Base-by-base conservation (phyloP, 768 basidiomycete genomes). In the Kwoniella sp. region DNA sequence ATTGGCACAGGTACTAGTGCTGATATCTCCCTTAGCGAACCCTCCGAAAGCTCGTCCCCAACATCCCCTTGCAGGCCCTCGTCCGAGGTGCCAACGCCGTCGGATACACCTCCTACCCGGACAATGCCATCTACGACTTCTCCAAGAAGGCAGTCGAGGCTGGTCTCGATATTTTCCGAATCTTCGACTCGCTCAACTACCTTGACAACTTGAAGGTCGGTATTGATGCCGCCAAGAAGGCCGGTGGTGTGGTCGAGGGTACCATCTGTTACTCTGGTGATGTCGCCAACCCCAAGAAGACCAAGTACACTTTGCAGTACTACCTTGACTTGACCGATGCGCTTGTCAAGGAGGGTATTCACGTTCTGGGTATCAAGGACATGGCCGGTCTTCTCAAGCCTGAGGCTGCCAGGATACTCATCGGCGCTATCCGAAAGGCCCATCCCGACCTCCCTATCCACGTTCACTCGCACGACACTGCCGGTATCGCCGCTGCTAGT, bases 131-230 rank as follows among this genome's bases (percentile, higher is more conserved):
- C 75, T 99, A 99, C 76, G 95, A 95, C 75, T 99, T 99, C 79
- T 95, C 89, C 56, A 93, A 92, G 80, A 93, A 93, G 75, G 95
- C 95, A 20, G 93, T 99, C n/a, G 91, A 98, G 77, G 95, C 96
- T 65, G 95, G 95, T 71, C 82, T 98, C 42, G 95, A 99, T 76
- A 99, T 99, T 73, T 99, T 99, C 88, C 83, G 95, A 69, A 90
- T 99, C 46, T 99, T 99, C 65, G 95, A 99, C 75, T 96, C 95
- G 26, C 78, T 99, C 76, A 99, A 99, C 79, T 99, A 98, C 76
- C 86, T 99, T 58, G 93, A 92, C 85, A 76, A 98, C 87, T 88
- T 99, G 88, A 85, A 81, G 75, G 84, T 99, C 63, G 95, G 95
- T 72, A 98, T 99, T 65, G 95, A 99, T 71, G 95, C 95, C 33